These are phyloP conservation scores for Sanghuangporus baumii DNA, from an alignment of 1,284 basidiomycete species.

Conservation along the genomic window DNA sequence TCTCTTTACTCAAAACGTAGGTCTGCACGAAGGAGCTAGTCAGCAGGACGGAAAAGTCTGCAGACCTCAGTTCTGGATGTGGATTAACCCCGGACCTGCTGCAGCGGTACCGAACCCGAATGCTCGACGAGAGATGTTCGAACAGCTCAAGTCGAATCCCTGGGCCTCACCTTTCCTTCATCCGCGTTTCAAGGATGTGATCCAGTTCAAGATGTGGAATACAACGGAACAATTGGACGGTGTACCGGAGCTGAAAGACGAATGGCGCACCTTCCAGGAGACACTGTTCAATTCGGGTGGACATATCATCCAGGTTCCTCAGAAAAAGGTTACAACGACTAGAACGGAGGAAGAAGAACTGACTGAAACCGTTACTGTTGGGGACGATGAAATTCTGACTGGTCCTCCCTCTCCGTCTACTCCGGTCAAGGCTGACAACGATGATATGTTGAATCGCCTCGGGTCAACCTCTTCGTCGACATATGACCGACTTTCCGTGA, in stretches of 20 bases:
- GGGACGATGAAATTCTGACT: slow-evolving; percentile 18
- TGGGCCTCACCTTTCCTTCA: slow-evolving; percentile 86
- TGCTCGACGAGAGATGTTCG: slow-evolving; percentile 64
- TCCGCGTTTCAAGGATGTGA: slow-evolving; percentile 70
- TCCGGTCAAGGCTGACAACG: slow-evolving; percentile 34
- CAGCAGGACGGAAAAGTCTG: slow-evolving; percentile 42
- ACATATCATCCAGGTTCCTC: slow-evolving; percentile 46
- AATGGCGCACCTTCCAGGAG: slow-evolving; percentile 66
- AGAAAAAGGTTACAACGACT: slow-evolving; percentile 30
- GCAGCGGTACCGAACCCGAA: slow-evolving; percentile 67
- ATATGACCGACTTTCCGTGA: slow-evolving; percentile 77
- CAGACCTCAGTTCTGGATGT: slow-evolving; percentile 79
- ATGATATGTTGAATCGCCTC: slow-evolving; percentile 63
- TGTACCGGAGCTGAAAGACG: slow-evolving; percentile 68
- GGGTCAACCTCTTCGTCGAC: slow-evolving; percentile 72
- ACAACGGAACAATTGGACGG: slow-evolving; percentile 85
- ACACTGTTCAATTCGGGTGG: slow-evolving; percentile 77
- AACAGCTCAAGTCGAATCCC: slow-evolving; percentile 65
- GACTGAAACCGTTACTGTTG: slow-evolving; percentile 18
- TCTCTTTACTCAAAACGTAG: slow-evolving; percentile 79
- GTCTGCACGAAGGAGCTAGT: slow-evolving; percentile 46
- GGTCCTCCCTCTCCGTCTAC: slow-evolving; percentile 25
- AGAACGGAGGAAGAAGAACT: slow-evolving; percentile 21
- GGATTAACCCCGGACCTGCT: slow-evolving; percentile 80
- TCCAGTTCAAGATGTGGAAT: slow-evolving; percentile 87